Conservation (phyloP, 371 early-diverging fungal species). For the Mortierella sp. region DNA sequence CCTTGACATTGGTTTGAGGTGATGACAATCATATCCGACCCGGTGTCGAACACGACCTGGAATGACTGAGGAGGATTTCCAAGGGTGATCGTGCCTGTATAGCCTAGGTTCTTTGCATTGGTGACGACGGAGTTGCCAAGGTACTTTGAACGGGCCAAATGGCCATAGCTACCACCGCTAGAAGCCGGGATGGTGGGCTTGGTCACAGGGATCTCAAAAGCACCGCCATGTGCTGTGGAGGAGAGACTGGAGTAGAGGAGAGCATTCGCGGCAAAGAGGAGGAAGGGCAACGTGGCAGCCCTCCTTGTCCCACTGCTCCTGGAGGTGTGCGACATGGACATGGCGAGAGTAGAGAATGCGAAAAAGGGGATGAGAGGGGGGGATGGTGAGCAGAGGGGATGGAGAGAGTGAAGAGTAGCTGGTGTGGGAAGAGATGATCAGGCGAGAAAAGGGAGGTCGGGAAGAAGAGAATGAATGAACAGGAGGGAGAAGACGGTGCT, state of each 20-base stretch:
- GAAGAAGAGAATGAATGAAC: not conserved
- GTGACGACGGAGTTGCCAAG: slow-evolving; percentile 30
- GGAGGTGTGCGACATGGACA: not conserved
- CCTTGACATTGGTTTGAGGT: slow-evolving; percentile 49
- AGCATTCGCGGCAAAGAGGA: slow-evolving; percentile 17
- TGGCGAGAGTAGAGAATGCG: not conserved
- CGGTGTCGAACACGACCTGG: slow-evolving; percentile 50
- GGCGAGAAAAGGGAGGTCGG: not conserved
- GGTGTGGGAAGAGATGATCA: no score
- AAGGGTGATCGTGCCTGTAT: slow-evolving; percentile 39
- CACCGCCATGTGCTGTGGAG: slow-evolving; percentile 12
- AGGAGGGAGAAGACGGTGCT: no score
- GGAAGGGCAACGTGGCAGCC: not conserved
- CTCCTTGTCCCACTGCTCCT: not conserved
- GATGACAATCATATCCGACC: slow-evolving; percentile 50
- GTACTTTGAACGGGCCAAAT: slow-evolving; percentile 30
- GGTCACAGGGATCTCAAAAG: slow-evolving; percentile 21
- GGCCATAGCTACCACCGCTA: slow-evolving; percentile 1
- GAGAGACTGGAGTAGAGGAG: slow-evolving; percentile 17
- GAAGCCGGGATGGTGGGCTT: slow-evolving; percentile 8
- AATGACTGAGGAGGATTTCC: slow-evolving; percentile 51
- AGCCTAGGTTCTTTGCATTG: slow-evolving; percentile 45
- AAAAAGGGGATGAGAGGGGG: not conserved
- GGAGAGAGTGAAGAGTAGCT: not conserved
- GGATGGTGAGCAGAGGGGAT: not conserved